Evolutionary conservation across 2,329 filamentous ascomycete species (phyloP), one percentile per base, ranked within the genome.

Genomic region (Didymella keratinophila): DNA sequence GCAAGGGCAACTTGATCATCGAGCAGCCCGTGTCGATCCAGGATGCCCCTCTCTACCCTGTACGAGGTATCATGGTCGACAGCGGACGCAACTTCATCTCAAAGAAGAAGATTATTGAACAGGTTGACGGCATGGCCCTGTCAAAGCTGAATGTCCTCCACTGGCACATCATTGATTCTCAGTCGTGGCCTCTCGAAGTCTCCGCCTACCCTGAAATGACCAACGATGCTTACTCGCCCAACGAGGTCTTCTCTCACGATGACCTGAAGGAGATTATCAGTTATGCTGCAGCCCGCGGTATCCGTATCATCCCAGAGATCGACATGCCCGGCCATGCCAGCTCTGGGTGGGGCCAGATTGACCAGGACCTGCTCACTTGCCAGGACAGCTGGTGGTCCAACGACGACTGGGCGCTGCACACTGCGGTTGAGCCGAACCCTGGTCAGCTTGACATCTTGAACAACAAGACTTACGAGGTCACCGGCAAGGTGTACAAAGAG

Each of bases 241-340:
- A 78, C 4, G 81, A 84, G 63, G 71, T 76, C 47, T 85, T 81
- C 68, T 78, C 79, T 2, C 76, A 80, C 1, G 63, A 67, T 0
- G 76, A 79, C 56, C 70, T 86, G 44, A 76, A 71, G 18, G 72
- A 73, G 2, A 71, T 86, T 48, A 78, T 86, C 49, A 67, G 70
- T 12, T 85, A 85, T 61, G 83, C 81, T 16, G 77, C 81, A 36
- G 80, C 81, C 32, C 84, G 84, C 18, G 85, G 82, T 55, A 79
- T 87, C n/a, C 83, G 86, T 53, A 78, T 87, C 54, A 78, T 87
- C 32, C 83, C 85, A n/a, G 85, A 87, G 65, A 81, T 87, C 41
- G 85, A 87, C 69, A 87, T 87, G 83, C 85, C 85, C 7, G 83
- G 84, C 45, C 85, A 87, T 68, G 81, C 83, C 6, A 77, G 79